Percentiles rank a stretch among this genome's conserved stretches.
These are phyloP conservation scores for Plantago elongata DNA, from an alignment of 257 asterid genomes.

Conservation along the genomic window DNA sequence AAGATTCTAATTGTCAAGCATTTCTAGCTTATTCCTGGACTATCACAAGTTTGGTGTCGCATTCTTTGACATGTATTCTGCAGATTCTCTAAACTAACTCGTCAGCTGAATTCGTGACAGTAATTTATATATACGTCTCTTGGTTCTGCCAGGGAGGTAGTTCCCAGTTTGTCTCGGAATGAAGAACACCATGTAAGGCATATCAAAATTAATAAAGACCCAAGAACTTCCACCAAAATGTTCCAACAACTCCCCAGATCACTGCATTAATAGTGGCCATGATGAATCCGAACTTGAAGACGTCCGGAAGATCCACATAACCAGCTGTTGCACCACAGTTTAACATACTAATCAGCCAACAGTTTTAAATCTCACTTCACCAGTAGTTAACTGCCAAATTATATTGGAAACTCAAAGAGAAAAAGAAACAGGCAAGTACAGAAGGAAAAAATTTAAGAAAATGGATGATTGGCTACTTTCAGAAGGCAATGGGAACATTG, in stretches of 20 bases:
- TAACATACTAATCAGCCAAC: constrained; percentile 20
- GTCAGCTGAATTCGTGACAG: constrained; percentile 21
- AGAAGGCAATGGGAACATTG: no score
- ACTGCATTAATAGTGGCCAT: constrained; percentile 75
- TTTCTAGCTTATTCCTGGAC: constrained; percentile 28
- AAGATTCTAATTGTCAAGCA: constrained; percentile 14
- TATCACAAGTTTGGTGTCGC: constrained; percentile 8
- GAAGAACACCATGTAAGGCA: constrained; percentile 15
- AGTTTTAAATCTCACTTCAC: no score
- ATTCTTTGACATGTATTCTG: constrained; percentile 13
- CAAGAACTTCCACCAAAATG: constrained; percentile 94
- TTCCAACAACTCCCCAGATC: constrained; percentile 74
- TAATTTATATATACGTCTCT: constrained; percentile 12
- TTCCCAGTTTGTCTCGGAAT: constrained; percentile 1
- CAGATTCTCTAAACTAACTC: constrained; percentile 23
- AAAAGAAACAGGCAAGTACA: no score
- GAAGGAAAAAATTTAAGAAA: no score
- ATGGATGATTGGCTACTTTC: no score
- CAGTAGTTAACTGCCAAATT: no score
- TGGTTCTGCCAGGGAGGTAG: constrained; percentile 10
- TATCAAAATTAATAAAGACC: constrained; percentile 56
- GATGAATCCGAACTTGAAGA: constrained; percentile 78
- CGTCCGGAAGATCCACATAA: constrained; percentile 85
- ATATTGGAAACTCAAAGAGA: no score
- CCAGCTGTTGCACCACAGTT: constrained; percentile 60